These are phyloP conservation scores for Amanita fuliginea DNA, from an alignment of 768 basidiomycete species.

Conservation along the genomic window DNA sequence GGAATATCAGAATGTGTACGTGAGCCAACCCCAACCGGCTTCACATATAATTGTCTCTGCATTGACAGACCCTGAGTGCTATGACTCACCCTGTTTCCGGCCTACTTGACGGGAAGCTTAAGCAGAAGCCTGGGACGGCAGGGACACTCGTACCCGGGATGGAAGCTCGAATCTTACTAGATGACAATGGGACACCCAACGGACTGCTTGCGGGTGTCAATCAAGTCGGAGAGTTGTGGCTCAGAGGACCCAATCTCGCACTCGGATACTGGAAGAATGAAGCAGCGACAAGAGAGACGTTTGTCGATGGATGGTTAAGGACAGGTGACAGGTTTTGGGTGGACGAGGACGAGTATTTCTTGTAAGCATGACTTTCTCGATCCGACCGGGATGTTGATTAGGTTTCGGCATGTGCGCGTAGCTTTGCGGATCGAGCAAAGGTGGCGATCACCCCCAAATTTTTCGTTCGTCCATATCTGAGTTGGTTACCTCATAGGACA, in stretches of 20 bases:
- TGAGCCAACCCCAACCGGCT: background rate
- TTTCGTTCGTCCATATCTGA: background rate
- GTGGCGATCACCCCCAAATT: constrained; percentile 20
- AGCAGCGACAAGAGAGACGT: constrained; percentile 53
- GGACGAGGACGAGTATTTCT: constrained; percentile 52
- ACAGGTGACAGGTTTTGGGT: constrained; percentile 66
- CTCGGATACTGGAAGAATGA: constrained; percentile 68
- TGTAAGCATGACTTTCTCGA: constrained; percentile 27
- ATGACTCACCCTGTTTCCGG: constrained; percentile 34
- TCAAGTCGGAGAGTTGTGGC: constrained; percentile 59
- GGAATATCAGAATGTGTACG: constrained; percentile 63
- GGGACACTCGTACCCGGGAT: constrained; percentile 57
- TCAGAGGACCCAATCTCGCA: constrained; percentile 44
- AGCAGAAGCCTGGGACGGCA: constrained; percentile 28
- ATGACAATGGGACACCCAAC: constrained; percentile 34
- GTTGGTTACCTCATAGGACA: constrained; percentile 37
- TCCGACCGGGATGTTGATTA: background rate
- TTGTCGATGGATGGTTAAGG: constrained; percentile 60
- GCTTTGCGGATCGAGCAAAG: constrained; percentile 69
- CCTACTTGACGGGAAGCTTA: constrained; percentile 30
- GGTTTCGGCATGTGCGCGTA: constrained; percentile 13
- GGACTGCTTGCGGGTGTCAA: constrained; percentile 28
- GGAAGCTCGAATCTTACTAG: constrained; percentile 48
- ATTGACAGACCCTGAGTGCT: constrained; percentile 43
- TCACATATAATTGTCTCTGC: background rate